These are phyloP conservation scores for Yarrowia sp. DNA, from an alignment of 805 yeast genomes.

Conservation along the genomic window DNA sequence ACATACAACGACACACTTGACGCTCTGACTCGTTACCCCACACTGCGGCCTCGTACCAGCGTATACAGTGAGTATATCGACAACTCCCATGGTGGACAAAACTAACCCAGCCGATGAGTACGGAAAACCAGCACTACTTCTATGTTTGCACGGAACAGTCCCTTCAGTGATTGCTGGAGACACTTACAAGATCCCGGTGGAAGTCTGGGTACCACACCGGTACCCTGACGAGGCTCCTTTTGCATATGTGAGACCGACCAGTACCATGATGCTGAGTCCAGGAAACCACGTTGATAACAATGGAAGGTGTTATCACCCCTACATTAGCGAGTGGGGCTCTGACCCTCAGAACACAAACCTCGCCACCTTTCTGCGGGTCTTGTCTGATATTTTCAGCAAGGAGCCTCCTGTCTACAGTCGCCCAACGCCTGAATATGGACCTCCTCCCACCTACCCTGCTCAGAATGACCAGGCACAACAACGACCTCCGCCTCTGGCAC, in stretches of 20 bases:
- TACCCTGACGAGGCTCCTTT: slow-evolving; percentile 71
- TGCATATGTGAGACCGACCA: slow-evolving; percentile 60
- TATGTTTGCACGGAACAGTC: slow-evolving; percentile 58
- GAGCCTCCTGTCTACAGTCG: slow-evolving; percentile 48
- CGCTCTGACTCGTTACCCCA: slow-evolving; percentile 50
- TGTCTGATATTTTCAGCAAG: slow-evolving; percentile 42
- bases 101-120: slow-evolving; percentile 43
- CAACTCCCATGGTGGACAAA: not conserved
- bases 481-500: not conserved
- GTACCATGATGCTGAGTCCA: slow-evolving; percentile 49
- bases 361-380: slow-evolving; percentile 38
- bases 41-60: slow-evolving; percentile 68
- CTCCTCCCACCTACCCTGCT: slow-evolving; percentile 25
- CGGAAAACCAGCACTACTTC: slow-evolving; percentile 59
- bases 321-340: slow-evolving; percentile 56
- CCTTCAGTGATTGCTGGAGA: slow-evolving; percentile 21
- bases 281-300: slow-evolving; percentile 66
- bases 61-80: slow-evolving; percentile 43
- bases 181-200: slow-evolving; percentile 53
- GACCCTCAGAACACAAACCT: slow-evolving; percentile 37
- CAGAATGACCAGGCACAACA: slow-evolving; percentile 1
- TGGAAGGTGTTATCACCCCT: slow-evolving; percentile 72
- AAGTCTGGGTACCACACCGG: slow-evolving; percentile 71
- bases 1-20: slow-evolving; percentile 63
- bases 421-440: slow-evolving; percentile 22